Percentiles rank a stretch among this genome's conserved stretches.
Evolutionary conservation across 164 flowering plant genomes (phyloP).

Genomic region (Buxus sempervirens): DNA sequence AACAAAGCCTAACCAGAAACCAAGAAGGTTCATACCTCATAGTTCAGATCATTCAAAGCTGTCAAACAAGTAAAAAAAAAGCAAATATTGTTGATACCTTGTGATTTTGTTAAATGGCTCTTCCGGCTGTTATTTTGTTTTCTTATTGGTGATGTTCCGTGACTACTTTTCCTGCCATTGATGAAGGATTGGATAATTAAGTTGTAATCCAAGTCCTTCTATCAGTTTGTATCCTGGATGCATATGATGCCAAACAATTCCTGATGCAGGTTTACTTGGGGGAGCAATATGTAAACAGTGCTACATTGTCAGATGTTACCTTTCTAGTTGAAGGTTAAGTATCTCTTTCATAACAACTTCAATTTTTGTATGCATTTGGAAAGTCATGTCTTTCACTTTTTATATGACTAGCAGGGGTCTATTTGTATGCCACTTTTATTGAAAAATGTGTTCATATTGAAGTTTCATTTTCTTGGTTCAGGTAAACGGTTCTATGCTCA

Average conservation of each 20-base stretch:
- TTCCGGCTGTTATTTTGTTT: too few species aligned
- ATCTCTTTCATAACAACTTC: not conserved
- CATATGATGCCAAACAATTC: conserved; percentile 6
- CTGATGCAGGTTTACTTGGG: conserved; percentile 89
- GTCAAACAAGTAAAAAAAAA: too few species aligned
- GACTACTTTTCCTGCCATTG: not conserved
- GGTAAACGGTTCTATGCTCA: conserved; percentile 91
- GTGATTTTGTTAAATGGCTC: too few species aligned
- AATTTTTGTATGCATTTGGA: not conserved
- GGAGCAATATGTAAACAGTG: conserved; percentile 82
- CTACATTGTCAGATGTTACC: conserved; percentile 86
- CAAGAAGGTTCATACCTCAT: too few species aligned
- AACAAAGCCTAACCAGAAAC: too few species aligned
- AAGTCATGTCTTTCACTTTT: not conserved
- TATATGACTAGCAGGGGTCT: too few species aligned
- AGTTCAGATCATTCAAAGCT: too few species aligned
- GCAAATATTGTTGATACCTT: too few species aligned
- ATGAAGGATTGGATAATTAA: not conserved
- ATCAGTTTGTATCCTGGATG: not conserved
- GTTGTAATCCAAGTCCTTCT: not conserved
- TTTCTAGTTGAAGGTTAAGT: conserved; percentile 87
- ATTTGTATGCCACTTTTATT: too few species aligned
- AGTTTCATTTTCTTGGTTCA: conserved; percentile 27
- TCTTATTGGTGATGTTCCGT: too few species aligned
- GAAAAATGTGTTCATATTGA: too few species aligned